Evolutionary conservation across 2,329 filamentous ascomycete species (phyloP).

Genomic region (Pseudogymnoascus sp.): DNA sequence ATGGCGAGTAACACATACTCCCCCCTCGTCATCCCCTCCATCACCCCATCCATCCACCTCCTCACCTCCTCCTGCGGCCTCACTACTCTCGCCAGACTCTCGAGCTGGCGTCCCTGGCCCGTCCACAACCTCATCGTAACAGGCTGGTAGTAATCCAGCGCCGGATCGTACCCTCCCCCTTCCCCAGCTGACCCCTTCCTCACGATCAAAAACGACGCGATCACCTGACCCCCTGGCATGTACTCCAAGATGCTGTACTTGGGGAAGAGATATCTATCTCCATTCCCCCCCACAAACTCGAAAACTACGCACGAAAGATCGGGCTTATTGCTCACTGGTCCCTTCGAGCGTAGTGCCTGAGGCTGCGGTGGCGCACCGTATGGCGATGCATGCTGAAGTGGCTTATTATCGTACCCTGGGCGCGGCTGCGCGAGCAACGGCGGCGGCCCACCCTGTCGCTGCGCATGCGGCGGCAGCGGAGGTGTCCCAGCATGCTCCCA

Average conservation of each 20-base stretch:
- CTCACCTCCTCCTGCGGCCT: slow-evolving; percentile 55
- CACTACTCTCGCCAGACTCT: slow-evolving; percentile 53
- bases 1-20: slow-evolving; percentile 61
- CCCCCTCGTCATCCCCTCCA: slow-evolving; percentile 60
- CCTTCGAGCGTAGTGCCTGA: slow-evolving; percentile 53
- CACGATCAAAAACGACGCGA: slow-evolving; percentile 71
- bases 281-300: slow-evolving; percentile 57
- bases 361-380: slow-evolving; percentile 29
- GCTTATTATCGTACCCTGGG: slow-evolving; percentile 4
- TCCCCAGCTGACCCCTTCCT: slow-evolving; percentile 62
- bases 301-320: slow-evolving; percentile 61
- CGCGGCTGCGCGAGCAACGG: slow-evolving; percentile 16
- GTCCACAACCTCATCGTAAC: slow-evolving; percentile 55
- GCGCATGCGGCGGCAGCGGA: slow-evolving; percentile 16
- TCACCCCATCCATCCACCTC: slow-evolving; percentile 62
- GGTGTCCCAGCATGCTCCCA: slow-evolving; percentile 8
- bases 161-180: slow-evolving; percentile 50
- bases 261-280: slow-evolving; percentile 71
- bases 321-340: slow-evolving; percentile 47
- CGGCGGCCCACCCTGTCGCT: slow-evolving; percentile 20
- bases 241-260: slow-evolving; percentile 70
- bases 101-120: slow-evolving; percentile 46
- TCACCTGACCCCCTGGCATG: slow-evolving; percentile 49
- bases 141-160: slow-evolving; percentile 68
- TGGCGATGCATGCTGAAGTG: slow-evolving; percentile 10